Evolutionary conservation across 768 basidiomycete genomes (phyloP).

Genomic region (Tephrocybe sp.): DNA sequence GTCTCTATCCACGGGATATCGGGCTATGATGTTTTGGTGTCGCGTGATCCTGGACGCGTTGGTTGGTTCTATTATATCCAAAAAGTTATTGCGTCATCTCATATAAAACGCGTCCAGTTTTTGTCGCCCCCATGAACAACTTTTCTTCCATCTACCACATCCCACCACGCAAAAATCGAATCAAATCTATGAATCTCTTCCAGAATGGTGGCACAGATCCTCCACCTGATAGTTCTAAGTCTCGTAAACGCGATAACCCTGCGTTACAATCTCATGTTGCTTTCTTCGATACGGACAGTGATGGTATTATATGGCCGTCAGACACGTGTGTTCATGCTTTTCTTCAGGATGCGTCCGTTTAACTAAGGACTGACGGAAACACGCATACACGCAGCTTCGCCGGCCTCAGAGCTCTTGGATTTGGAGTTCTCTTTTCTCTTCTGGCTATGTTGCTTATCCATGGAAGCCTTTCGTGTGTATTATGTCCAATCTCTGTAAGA

Average conservation of each 20-base stretch:
- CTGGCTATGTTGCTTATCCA: slow-evolving; percentile 38
- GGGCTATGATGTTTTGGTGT: too few species aligned
- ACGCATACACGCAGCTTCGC: slow-evolving; percentile 3
- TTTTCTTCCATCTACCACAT: slow-evolving; percentile 16
- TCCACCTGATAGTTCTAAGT: slow-evolving; percentile 6
- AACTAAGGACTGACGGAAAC: neutral
- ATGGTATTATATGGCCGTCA: slow-evolving; percentile 45
- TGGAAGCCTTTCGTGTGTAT: slow-evolving; percentile 39
- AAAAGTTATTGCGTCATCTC: neutral
- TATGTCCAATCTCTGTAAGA: too few species aligned
- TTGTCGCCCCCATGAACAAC: slow-evolving; percentile 5
- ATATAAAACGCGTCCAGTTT: neutral
- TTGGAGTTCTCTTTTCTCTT: slow-evolving; percentile 35
- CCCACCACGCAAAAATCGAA: slow-evolving; percentile 8
- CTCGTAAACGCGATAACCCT: slow-evolving; percentile 28
- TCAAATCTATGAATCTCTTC: slow-evolving; percentile 7
- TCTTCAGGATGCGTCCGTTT: neutral
- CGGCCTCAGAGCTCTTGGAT: slow-evolving; percentile 38
- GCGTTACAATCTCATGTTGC: slow-evolving; percentile 42
- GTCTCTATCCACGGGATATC: too few species aligned
- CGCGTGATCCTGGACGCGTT: neutral
- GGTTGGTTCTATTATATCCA: neutral
- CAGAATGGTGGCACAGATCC: slow-evolving; percentile 15
- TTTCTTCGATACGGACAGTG: slow-evolving; percentile 45
- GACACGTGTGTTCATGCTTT: slow-evolving; percentile 36